Conservation (phyloP, 148 eudicot genomes). For the Heliosperma pusillum region DNA sequence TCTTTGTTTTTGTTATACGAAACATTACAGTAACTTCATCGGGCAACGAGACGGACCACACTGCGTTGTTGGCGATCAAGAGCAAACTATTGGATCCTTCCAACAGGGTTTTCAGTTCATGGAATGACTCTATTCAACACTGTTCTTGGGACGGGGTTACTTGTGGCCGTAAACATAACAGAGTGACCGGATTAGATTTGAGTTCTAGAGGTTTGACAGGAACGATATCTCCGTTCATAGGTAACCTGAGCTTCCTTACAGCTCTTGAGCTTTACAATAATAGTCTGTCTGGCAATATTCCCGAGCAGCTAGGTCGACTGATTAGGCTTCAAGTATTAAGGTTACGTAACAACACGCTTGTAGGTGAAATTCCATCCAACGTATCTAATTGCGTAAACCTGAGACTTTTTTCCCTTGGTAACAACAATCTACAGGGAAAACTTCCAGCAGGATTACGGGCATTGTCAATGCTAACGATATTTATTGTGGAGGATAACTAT, state of each 20-base stretch:
- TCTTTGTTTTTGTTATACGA: neutral
- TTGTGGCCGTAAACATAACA: slow-evolving; percentile 16
- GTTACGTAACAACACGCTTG: slow-evolving; percentile 23
- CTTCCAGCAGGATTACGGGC: neutral
- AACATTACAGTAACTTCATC: neutral
- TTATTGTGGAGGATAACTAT: slow-evolving; percentile 16
- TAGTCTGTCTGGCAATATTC: slow-evolving; percentile 26
- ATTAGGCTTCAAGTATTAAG: slow-evolving; percentile 17
- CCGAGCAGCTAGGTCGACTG: slow-evolving; percentile 32
- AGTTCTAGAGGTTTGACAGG: slow-evolving; percentile 20
- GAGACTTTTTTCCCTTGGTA: neutral
- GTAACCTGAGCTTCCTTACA: slow-evolving; percentile 25
- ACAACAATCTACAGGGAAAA: slow-evolving; percentile 17
- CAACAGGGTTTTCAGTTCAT: slow-evolving; percentile 22
- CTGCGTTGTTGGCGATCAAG: slow-evolving; percentile 42
- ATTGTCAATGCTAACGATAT: slow-evolving; percentile 3
- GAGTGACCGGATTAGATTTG: slow-evolving; percentile 27
- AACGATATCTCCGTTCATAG: slow-evolving; percentile 33
- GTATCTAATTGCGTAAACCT: neutral
- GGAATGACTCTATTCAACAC: slow-evolving; percentile 36
- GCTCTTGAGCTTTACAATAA: slow-evolving; percentile 22
- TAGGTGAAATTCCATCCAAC: slow-evolving; percentile 36
- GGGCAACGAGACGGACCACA: slow-evolving; percentile 9
- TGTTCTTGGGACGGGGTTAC: slow-evolving; percentile 33
- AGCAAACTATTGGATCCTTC: slow-evolving; percentile 21